phyloP scores from a whole-genome alignment of 805 yeast genomes.

The Zygoascus ofunaensis region DNA sequence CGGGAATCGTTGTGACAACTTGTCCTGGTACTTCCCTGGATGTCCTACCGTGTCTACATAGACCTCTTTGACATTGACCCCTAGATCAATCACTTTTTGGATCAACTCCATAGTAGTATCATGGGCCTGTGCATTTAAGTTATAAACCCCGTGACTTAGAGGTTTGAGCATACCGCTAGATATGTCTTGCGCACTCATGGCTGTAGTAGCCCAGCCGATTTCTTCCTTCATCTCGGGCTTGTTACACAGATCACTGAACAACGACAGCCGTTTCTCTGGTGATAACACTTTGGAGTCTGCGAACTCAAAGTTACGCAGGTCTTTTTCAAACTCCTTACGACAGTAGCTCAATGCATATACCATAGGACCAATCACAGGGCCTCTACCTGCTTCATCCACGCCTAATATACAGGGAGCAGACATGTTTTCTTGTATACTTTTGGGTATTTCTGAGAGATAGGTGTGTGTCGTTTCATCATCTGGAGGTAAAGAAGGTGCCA shows the following conservation, averaged over 20 bases:
- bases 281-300: slow-evolving; percentile 88
- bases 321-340: slow-evolving; percentile 39
- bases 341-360: slow-evolving; percentile 88
- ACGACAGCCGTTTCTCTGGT: slow-evolving; percentile 53
- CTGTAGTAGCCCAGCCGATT: slow-evolving; percentile 82
- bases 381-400: slow-evolving; percentile 98
- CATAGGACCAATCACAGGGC: slow-evolving; percentile 98
- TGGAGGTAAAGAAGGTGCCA: slow-evolving; percentile 20
- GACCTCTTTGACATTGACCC: slow-evolving; percentile 59
- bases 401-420: slow-evolving; percentile 47
- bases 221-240: slow-evolving; percentile 39
- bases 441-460: slow-evolving; percentile 13
- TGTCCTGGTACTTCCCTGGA: slow-evolving; percentile 72
- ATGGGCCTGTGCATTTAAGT: slow-evolving; percentile 93
- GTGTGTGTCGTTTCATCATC: slow-evolving; percentile 15
- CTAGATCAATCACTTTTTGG: slow-evolving; percentile 48
- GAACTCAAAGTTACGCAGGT: slow-evolving; percentile 60
- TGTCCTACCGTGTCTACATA: slow-evolving; percentile 98
- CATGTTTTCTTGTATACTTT: neutral
- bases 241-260: slow-evolving; percentile 51
- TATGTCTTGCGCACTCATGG: slow-evolving; percentile 80
- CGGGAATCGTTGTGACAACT: slow-evolving; percentile 64
- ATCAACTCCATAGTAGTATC: slow-evolving; percentile 82
- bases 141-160: slow-evolving; percentile 43
- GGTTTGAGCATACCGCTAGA: slow-evolving; percentile 79